A percentile compares a stretch with the other conserved stretches of the same genome.
Evolutionary conservation across 768 basidiomycete species (phyloP).

Genomic region (Hemileccinum impolitum): DNA sequence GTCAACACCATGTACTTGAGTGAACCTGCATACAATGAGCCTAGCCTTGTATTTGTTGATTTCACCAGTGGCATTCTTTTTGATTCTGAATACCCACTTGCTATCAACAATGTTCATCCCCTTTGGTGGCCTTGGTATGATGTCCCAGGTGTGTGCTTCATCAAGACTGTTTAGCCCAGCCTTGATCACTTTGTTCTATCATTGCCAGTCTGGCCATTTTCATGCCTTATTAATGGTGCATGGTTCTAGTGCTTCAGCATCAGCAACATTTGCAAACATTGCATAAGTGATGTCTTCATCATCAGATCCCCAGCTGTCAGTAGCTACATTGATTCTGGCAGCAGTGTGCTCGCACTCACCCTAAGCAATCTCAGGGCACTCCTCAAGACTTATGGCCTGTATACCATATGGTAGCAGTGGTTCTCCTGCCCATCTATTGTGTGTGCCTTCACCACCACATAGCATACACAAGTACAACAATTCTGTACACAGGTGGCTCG

Average conservation of each 20-base stretch:
- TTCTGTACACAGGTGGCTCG: too few relatives aligned
- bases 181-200: neutral
- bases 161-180: neutral
- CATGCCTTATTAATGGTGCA: neutral
- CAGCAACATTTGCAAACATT: neutral
- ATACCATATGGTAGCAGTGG: too few relatives aligned
- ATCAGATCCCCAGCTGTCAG: neutral
- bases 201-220: neutral
- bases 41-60: neutral
- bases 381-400: too few relatives aligned
- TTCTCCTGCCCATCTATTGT: too few relatives aligned
- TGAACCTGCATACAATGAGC: neutral
- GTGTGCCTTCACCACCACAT: too few relatives aligned
- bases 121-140: neutral
- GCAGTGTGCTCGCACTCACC: too few relatives aligned
- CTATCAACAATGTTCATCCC: neutral
- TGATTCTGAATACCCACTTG: slow-evolving; percentile 7
- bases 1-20: neutral
- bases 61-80: neutral
- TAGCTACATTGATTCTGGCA: neutral
- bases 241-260: neutral
- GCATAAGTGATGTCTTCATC: neutral
- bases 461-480: too few relatives aligned
- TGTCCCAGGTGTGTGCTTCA: neutral
- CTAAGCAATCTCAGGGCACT: too few relatives aligned